Conservation (phyloP, 23 red algal species). For the Gracilaria caudata region DNA sequence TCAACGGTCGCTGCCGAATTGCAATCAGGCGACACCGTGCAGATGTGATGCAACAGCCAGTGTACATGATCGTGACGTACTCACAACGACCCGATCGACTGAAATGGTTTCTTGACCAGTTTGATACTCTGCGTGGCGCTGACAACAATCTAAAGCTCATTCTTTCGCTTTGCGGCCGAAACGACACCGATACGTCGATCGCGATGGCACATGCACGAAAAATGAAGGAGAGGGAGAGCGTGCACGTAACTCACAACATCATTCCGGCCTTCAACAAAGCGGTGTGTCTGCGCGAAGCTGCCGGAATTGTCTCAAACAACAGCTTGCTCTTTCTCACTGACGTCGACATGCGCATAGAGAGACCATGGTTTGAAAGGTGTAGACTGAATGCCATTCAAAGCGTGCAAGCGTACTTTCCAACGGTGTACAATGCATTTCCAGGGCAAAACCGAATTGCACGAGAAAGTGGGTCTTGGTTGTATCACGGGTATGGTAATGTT, state of each 20-base stretch:
- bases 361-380: slow-evolving; percentile 59
- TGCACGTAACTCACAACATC: neutral
- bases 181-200: slow-evolving; percentile 2
- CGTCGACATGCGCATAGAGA: slow-evolving; percentile 63
- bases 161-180: slow-evolving; percentile 33
- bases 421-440: slow-evolving; percentile 64
- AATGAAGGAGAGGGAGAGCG: neutral
- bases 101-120: slow-evolving; percentile 56
- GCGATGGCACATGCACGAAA: neutral
- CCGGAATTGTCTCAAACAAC: slow-evolving; percentile 19
- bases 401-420: slow-evolving; percentile 71
- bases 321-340: slow-evolving; percentile 54
- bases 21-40: neutral
- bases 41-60: neutral
- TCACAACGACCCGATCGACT: slow-evolving; percentile 22
- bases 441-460: slow-evolving; percentile 28
- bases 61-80: slow-evolving; percentile 46
- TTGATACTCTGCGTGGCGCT: slow-evolving; percentile 5
- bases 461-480: slow-evolving; percentile 48
- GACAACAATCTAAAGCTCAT: neutral
- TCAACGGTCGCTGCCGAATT: slow-evolving; percentile 39
- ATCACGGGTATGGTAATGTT: slow-evolving; percentile 31
- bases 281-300: slow-evolving; percentile 45
- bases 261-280: slow-evolving; percentile 42
- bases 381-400: slow-evolving; percentile 58